phyloP scores from a whole-genome alignment of 805 yeast genomes.

The Candida lessepsii region DNA sequence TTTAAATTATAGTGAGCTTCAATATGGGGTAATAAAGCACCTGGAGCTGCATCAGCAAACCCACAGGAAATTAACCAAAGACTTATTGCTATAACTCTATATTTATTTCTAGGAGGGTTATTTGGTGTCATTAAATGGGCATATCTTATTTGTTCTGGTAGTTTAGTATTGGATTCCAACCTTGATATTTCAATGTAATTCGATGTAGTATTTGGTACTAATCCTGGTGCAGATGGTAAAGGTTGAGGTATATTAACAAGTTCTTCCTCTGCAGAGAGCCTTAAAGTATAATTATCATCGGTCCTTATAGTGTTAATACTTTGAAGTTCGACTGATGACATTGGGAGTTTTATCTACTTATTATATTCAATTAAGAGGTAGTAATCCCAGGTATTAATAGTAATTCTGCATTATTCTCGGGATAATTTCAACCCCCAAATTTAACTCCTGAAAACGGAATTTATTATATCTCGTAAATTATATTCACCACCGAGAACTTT shows the following conservation, averaged over 20 bases:
- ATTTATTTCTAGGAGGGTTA: constrained; percentile 43
- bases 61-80: constrained; percentile 45
- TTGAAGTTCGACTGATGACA: constrained; percentile 6
- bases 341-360: no score
- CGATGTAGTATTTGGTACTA: constrained; percentile 5
- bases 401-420: constrained; percentile 2
- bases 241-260: constrained; percentile 6
- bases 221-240: constrained; percentile 10
- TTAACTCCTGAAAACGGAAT: no score
- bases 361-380: no score
- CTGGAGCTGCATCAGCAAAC: constrained; percentile 56
- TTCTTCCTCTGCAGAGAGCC: constrained; percentile 1
- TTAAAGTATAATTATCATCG: constrained; percentile 1
- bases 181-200: background rate
- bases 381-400: constrained; percentile 24
- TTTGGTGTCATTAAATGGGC: constrained; percentile 32
- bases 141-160: constrained; percentile 5
- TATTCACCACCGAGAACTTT: no score
- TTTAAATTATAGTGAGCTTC: constrained; percentile 47
- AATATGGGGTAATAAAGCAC: constrained; percentile 56
- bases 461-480: no score
- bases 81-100: constrained; percentile 41
- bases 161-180: background rate
- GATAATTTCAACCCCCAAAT: constrained; percentile 3
- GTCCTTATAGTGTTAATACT: constrained; percentile 3